Conservation (phyloP, 495 filamentous ascomycete genomes). For the Schizothecium vesticola region DNA sequence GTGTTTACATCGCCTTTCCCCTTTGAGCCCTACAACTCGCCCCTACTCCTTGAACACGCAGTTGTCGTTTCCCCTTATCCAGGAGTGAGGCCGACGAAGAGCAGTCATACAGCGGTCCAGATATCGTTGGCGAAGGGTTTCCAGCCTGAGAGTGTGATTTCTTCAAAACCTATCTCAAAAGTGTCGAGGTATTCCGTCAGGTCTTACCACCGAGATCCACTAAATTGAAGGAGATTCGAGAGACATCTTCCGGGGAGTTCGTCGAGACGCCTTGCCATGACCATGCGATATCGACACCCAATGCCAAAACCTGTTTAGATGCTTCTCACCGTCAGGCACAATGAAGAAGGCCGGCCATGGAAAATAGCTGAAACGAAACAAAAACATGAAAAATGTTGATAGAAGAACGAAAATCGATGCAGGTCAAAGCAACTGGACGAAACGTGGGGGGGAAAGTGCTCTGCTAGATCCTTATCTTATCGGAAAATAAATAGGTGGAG, state of each 20-base stretch:
- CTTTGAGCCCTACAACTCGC: too few species aligned
- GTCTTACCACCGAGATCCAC: neutral
- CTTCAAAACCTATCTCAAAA: too few species aligned
- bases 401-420: neutral
- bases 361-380: neutral
- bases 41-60: too few species aligned
- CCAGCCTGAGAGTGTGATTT: too few species aligned
- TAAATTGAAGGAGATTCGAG: neutral
- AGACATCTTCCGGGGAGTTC: neutral
- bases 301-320: neutral
- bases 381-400: too few species aligned
- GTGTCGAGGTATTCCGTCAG: too few species aligned
- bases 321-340: neutral
- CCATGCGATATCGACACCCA: neutral
- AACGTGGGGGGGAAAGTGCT: neutral
- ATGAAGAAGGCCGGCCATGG: neutral
- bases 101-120: too few species aligned
- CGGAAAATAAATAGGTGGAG: neutral
- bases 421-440: neutral
- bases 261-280: neutral
- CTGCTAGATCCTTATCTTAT: neutral
- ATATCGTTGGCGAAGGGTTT: neutral
- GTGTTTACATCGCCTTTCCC: neutral
- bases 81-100: too few species aligned
- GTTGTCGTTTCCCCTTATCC: too few species aligned